phyloP scores from a whole-genome alignment of 2,329 filamentous ascomycete species.

The Lasiodiplodia hormozganensis region DNA sequence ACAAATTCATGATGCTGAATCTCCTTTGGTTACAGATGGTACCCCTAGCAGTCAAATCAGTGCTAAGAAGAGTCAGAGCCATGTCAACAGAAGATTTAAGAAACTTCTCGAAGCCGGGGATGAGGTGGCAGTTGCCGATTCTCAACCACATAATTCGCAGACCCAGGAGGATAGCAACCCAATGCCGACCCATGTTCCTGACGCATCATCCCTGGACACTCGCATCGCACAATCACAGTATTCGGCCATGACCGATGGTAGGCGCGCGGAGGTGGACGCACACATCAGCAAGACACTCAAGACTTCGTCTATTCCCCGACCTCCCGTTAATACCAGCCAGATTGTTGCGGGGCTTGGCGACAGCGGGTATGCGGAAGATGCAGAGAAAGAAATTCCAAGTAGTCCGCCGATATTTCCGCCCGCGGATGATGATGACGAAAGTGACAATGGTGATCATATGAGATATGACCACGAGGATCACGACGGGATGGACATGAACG shows the following conservation, averaged over 20 bases:
- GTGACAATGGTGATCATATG: slow-evolving; percentile 2
- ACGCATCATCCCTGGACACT: slow-evolving; percentile 47
- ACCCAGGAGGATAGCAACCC: slow-evolving; percentile 38
- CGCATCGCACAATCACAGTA: slow-evolving; percentile 45
- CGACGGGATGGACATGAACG: slow-evolving; percentile 3
- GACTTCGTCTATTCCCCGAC: slow-evolving; percentile 34
- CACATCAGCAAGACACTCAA: slow-evolving; percentile 31
- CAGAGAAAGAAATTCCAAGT: slow-evolving; percentile 43
- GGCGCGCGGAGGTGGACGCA: slow-evolving; percentile 15
- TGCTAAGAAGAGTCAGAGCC: slow-evolving; percentile 4
- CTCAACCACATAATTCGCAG: slow-evolving; percentile 47
- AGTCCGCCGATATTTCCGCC: slow-evolving; percentile 43
- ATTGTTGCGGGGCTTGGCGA: background rate
- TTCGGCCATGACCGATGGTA: slow-evolving; percentile 23
- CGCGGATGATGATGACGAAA: slow-evolving; percentile 38
- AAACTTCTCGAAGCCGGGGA: slow-evolving; percentile 2
- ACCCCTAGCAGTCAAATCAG: background rate
- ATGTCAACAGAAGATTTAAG: slow-evolving; percentile 11
- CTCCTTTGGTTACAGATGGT: background rate
- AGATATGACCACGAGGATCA: background rate
- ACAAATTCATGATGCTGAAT: background rate
- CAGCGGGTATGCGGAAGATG: slow-evolving; percentile 31
- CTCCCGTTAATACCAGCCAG: slow-evolving; percentile 38
- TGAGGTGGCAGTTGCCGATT: slow-evolving; percentile 53
- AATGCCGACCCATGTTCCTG: slow-evolving; percentile 39